Evolutionary conservation across 345 rosid species (phyloP).

Genomic region (Kernera saxatilis): DNA sequence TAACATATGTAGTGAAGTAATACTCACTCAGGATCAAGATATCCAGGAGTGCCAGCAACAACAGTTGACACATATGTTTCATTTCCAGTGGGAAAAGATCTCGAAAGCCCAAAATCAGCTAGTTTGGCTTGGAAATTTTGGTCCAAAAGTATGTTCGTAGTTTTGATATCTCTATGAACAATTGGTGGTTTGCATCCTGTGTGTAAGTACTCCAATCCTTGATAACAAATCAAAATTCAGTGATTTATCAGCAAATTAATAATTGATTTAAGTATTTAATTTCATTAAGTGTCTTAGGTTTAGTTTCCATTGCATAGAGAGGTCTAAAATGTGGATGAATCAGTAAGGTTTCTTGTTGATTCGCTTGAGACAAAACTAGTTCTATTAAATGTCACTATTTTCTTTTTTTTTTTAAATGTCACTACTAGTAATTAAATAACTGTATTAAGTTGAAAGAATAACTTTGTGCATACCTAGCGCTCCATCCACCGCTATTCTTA

Average conservation of each 20-base stretch:
- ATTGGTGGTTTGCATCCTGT: conserved; percentile 42
- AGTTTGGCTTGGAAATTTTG: conserved; percentile 38
- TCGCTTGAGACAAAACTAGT: background rate
- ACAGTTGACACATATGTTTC: conserved; percentile 24
- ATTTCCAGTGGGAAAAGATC: conserved; percentile 22
- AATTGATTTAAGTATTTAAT: background rate
- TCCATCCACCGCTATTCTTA: conserved; percentile 37
- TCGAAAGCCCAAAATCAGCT: conserved; percentile 44
- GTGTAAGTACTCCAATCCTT: conserved; percentile 43
- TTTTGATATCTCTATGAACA: conserved; percentile 41
- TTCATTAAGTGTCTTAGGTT: background rate
- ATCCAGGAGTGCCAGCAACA: conserved; percentile 31
- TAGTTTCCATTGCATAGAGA: background rate
- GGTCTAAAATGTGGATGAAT: background rate
- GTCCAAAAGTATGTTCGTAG: conserved; percentile 35
- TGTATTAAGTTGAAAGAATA: background rate
- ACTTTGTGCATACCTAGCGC: conserved; percentile 33
- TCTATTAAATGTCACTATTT: background rate
- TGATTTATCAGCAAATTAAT: background rate
- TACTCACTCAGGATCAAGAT: conserved; percentile 46
- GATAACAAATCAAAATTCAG: background rate
- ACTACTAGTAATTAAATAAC: background rate
- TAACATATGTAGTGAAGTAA: background rate
- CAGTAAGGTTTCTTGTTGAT: background rate
- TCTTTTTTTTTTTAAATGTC: too few relatives aligned